Evolutionary conservation across 768 basidiomycete genomes (phyloP).

Genomic region (Mycena olivaceomarginata): DNA sequence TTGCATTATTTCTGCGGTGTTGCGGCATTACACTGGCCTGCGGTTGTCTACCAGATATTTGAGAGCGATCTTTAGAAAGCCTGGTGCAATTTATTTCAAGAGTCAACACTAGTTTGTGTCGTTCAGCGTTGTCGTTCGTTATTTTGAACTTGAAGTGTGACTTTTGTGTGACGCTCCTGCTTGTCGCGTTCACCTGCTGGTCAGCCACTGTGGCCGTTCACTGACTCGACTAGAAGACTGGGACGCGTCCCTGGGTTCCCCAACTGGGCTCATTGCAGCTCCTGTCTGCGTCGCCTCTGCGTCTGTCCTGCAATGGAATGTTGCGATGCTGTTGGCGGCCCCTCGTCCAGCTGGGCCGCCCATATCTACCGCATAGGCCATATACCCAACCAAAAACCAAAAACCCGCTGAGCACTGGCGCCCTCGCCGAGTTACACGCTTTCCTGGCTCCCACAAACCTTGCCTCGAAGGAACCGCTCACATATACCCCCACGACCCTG

Average conservation of each 20-base stretch:
- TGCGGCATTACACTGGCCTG: too few species aligned
- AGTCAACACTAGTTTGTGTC: too few species aligned
- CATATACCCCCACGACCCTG: conserved; percentile 56
- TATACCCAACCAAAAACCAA: conserved; percentile 10
- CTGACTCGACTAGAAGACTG: not conserved
- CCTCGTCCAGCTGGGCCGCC: conserved; percentile 40
- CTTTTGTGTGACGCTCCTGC: not conserved
- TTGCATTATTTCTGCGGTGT: too few species aligned
- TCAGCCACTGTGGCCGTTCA: not conserved
- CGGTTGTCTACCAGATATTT: too few species aligned
- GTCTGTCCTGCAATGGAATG: conserved; percentile 82
- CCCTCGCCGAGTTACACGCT: conserved; percentile 45
- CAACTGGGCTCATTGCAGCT: conserved; percentile 21
- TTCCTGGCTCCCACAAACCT: conserved; percentile 49
- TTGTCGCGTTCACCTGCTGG: conserved; percentile 17
- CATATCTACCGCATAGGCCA: conserved; percentile 7
- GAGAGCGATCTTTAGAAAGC: too few species aligned
- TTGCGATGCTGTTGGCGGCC: conserved; percentile 77
- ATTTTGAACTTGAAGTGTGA: too few species aligned
- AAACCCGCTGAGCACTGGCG: conserved; percentile 17
- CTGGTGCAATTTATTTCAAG: too few species aligned
- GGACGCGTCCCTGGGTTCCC: not conserved
- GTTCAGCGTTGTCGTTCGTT: too few species aligned
- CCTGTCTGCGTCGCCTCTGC: conserved; percentile 27
- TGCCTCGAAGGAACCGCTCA: conserved; percentile 37